phyloP scores from a whole-genome alignment of 2,329 filamentous ascomycete genomes.

The Rhytidhysteron rufulum region DNA sequence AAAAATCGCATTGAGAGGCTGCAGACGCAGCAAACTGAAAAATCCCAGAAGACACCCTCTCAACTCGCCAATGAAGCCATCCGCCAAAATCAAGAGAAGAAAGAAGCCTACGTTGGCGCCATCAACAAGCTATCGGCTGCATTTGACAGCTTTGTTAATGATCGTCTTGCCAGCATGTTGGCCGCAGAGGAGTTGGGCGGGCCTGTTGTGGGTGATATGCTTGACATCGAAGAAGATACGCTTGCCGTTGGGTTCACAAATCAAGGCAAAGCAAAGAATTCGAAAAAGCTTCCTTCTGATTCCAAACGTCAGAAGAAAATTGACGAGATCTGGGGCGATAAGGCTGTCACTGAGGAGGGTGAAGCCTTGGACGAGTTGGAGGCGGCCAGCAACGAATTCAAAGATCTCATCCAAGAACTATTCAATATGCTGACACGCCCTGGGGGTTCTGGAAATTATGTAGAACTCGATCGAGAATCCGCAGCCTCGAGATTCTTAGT shows the following conservation, averaged over 20 bases:
- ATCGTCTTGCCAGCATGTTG: constrained; percentile 68
- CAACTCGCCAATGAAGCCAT: constrained; percentile 62
- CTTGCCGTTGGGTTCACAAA: constrained; percentile 52
- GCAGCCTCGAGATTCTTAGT: constrained; percentile 53
- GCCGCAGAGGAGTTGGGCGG: constrained; percentile 81
- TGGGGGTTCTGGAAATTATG: constrained; percentile 41
- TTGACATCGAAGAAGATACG: constrained; percentile 58
- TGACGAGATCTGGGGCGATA: constrained; percentile 46
- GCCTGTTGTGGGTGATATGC: constrained; percentile 72
- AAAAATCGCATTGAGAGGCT: constrained; percentile 58
- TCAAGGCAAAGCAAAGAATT: constrained; percentile 43
- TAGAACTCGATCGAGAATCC: constrained; percentile 47
- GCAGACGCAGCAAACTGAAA: constrained; percentile 53
- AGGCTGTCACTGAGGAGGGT: constrained; percentile 19
- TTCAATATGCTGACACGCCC: constrained; percentile 39
- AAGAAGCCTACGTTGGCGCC: constrained; percentile 57
- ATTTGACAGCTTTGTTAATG: constrained; percentile 67
- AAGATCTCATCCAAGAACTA: constrained; percentile 44
- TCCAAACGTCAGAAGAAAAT: constrained; percentile 46
- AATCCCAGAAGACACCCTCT: constrained; percentile 56
- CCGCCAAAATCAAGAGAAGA: constrained; percentile 57
- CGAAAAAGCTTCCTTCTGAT: constrained; percentile 32
- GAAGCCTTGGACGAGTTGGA: constrained; percentile 42
- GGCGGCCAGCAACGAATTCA: constrained; percentile 46
- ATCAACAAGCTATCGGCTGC: constrained; percentile 59